Evolutionary conservation across 1,139 yeast species (phyloP).

Genomic region (Geotrichum aggregatum): DNA sequence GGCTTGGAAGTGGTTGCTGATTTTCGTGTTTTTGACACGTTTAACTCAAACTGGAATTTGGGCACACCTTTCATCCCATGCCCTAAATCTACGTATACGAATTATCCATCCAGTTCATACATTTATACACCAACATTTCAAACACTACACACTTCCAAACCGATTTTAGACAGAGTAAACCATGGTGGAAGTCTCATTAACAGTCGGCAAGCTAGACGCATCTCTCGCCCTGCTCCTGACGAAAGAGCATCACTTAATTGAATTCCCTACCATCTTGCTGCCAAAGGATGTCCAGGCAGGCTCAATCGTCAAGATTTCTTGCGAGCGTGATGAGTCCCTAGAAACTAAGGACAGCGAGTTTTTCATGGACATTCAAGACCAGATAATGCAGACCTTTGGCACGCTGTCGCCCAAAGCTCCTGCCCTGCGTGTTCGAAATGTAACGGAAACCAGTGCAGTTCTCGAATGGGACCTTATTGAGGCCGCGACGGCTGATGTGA

Average conservation of each 20-base stretch:
- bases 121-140: background rate
- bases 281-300: constrained; percentile 94
- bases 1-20: background rate
- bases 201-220: constrained; percentile 95
- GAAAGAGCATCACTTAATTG: constrained; percentile 89
- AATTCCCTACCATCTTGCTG: constrained; percentile 86
- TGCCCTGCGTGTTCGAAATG: constrained; percentile 62
- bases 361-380: constrained; percentile 67
- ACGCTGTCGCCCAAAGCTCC: constrained; percentile 70
- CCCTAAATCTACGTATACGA: background rate
- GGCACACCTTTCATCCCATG: background rate
- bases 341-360: constrained; percentile 57
- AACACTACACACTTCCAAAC: background rate
- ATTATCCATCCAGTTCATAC: background rate
- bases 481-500: constrained; percentile 77
- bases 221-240: constrained; percentile 87
- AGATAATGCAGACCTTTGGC: constrained; percentile 71
- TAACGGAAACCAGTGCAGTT: constrained; percentile 92
- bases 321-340: constrained; percentile 72
- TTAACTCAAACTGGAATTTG: background rate
- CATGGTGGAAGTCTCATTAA: constrained; percentile 84
- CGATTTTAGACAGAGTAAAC: background rate
- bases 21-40: background rate
- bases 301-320: constrained; percentile 80
- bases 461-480: constrained; percentile 88